phyloP scores from a whole-genome alignment of 1,284 basidiomycete genomes.

The Polyporus tsugae region DNA sequence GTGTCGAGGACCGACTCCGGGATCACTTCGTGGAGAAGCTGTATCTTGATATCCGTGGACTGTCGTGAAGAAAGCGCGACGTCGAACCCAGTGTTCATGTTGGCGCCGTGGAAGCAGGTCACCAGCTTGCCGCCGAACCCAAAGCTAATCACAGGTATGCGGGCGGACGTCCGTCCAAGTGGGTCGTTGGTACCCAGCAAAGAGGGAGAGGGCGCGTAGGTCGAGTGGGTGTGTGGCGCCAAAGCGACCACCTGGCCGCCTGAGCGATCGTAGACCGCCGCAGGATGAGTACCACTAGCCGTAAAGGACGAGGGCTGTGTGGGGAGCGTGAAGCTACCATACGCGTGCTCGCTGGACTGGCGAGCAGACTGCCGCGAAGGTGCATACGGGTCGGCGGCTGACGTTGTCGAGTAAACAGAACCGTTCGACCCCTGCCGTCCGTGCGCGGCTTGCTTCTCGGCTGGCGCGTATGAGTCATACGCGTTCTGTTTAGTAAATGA shows the following conservation, averaged over 20 bases:
- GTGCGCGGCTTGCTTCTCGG: slow-evolving; percentile 36
- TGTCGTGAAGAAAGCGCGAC: slow-evolving; percentile 78
- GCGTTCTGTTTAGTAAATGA: slow-evolving; percentile 30
- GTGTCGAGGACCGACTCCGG: slow-evolving; percentile 71
- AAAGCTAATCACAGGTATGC: slow-evolving; percentile 85
- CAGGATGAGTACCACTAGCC: slow-evolving; percentile 14
- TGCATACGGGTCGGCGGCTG: slow-evolving; percentile 52
- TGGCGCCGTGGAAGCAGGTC: slow-evolving; percentile 84
- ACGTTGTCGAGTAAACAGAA: slow-evolving; percentile 52
- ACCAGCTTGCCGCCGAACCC: slow-evolving; percentile 91
- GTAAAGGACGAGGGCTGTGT: slow-evolving; percentile 13
- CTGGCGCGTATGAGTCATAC: slow-evolving; percentile 39
- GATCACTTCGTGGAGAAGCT: slow-evolving; percentile 71
- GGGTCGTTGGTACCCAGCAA: slow-evolving; percentile 86
- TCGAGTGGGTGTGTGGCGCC: slow-evolving; percentile 54
- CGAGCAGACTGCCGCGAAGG: slow-evolving; percentile 42
- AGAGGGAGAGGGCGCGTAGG: slow-evolving; percentile 80
- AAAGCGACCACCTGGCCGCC: slow-evolving; percentile 52
- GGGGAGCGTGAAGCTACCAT: slow-evolving; percentile 30
- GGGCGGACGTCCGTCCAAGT: slow-evolving; percentile 74
- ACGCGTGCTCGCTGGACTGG: slow-evolving; percentile 33
- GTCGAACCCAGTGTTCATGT: slow-evolving; percentile 77
- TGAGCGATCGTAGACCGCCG: slow-evolving; percentile 29
- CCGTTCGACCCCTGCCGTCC: slow-evolving; percentile 59
- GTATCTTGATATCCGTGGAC: slow-evolving; percentile 75